Percentiles rank a stretch among this genome's conserved stretches.
Evolutionary conservation across 2,329 filamentous ascomycete genomes (phyloP).

Genomic region (Fusarium pseudograminearum): DNA sequence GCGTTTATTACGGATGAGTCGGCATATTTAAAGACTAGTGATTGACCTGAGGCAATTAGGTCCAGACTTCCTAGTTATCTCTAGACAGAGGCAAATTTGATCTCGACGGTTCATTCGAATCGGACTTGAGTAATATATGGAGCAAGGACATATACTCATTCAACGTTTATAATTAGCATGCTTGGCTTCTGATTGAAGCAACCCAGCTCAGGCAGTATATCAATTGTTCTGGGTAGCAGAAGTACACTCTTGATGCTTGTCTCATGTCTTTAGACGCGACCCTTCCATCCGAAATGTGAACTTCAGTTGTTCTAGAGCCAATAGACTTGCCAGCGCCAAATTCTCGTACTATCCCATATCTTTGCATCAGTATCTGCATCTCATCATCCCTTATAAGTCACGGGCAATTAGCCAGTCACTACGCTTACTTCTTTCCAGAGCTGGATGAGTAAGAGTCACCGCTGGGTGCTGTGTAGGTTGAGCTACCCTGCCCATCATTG

Average conservation of each 20-base stretch:
- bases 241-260: background rate
- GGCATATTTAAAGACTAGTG: background rate
- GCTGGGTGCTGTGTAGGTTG: slow-evolving; percentile 70
- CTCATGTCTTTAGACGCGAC: background rate
- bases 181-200: too few relatives aligned
- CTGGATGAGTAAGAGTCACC: slow-evolving; percentile 47
- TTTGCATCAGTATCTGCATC: background rate
- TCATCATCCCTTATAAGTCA: background rate
- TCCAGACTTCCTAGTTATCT: too few relatives aligned
- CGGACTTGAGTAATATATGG: background rate
- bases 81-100: too few relatives aligned
- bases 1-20: background rate
- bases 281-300: background rate
- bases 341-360: slow-evolving; percentile 4
- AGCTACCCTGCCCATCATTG: slow-evolving; percentile 69
- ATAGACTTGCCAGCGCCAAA: slow-evolving; percentile 26
- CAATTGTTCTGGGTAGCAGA: background rate
- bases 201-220: background rate
- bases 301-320: slow-evolving; percentile 12
- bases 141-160: background rate
- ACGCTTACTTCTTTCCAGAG: slow-evolving; percentile 31
- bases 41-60: background rate
- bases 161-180: background rate
- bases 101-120: background rate
- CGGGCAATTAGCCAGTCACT: background rate